Evolutionary conservation across 2,329 filamentous ascomycete species (phyloP), one percentile per base, ranked within the genome.

Genomic region (Colletotrichum eleusines): DNA sequence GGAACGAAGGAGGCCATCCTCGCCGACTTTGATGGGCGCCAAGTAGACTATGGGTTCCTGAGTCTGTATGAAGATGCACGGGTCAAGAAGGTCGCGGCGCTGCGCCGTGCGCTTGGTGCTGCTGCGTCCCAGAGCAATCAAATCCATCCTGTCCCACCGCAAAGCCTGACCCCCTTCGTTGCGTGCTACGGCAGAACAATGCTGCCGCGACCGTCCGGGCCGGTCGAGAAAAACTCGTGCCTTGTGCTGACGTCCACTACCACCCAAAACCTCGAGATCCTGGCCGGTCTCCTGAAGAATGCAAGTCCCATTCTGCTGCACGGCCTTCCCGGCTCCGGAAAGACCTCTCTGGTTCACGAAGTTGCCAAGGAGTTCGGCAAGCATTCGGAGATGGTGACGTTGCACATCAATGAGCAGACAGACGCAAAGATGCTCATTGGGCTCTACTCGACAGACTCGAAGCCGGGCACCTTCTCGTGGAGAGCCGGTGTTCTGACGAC

Each of bases 361-460:
- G 88, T 95, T 71, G 95, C 95, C 31, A 89, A 89, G 76, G 89
- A 92, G 74, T 88, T 98, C 66, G 93, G 92, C 72, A 94, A 94
- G 81, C 89, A 93, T 28, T 88, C 91, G 7, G 89, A 89, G 70
- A 94, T 99, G 90, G 92, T 99, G 63, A 98, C 95, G 4, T 86
- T 99, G 38, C 95, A 99, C 80, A 85, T 99, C 42, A 99, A 99
- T 78, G 96, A 98, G 81, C 97, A 99, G 80, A 98, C 95, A 2
- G 96, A 99, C 81, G 95, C 95, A 0, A 99, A 99, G 81, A 93
- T 97, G 84, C 89, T 99, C 50, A 90, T 99, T 73, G 96, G 96
- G 4, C 90, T 98, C 78, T 98, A 99, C 81, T 93, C 95, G 1
- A 96, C 94, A 28, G 95, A 94, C 69, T 89, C 92, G 20, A 92